A percentile compares a stretch with the other conserved stretches of the same genome.
These are phyloP conservation scores for Hsuehochloa calcarea DNA, from an alignment of 176 grass and related monocot species.

Conservation along the genomic window DNA sequence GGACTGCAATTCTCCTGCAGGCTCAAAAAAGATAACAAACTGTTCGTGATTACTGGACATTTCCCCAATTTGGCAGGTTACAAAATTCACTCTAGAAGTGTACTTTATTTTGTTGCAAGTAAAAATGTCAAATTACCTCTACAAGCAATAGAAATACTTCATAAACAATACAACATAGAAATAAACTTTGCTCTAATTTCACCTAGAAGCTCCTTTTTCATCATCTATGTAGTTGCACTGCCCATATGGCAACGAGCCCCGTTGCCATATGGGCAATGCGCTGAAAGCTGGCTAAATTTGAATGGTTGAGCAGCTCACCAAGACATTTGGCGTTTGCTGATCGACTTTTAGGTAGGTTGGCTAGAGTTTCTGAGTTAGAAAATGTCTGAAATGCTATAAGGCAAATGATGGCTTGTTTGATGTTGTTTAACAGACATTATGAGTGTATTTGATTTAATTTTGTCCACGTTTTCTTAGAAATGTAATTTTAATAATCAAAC, in stretches of 20 bases:
- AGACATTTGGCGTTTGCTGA: no score
- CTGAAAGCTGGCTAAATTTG: rapidly evolving
- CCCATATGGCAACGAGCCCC: background rate
- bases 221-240: background rate
- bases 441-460: no score
- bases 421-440: no score
- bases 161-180: background rate
- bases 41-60: background rate
- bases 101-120: background rate
- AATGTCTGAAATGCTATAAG: no score
- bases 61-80: slow-evolving; percentile 4
- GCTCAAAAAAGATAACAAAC: no score
- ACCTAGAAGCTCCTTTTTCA: background rate
- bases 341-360: no score
- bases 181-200: slow-evolving; percentile 3
- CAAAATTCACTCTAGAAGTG: background rate
- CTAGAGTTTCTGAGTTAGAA: no score
- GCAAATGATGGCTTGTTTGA: no score
- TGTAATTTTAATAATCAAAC: no score
- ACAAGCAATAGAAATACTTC: background rate
- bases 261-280: no score
- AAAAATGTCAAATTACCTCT: background rate
- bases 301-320: no score
- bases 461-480: no score
- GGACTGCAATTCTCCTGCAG: background rate